Percentiles rank a stretch among this genome's conserved stretches.
Conservation (phyloP, 441 rosid genomes). For the Macaranga tanarius region DNA sequence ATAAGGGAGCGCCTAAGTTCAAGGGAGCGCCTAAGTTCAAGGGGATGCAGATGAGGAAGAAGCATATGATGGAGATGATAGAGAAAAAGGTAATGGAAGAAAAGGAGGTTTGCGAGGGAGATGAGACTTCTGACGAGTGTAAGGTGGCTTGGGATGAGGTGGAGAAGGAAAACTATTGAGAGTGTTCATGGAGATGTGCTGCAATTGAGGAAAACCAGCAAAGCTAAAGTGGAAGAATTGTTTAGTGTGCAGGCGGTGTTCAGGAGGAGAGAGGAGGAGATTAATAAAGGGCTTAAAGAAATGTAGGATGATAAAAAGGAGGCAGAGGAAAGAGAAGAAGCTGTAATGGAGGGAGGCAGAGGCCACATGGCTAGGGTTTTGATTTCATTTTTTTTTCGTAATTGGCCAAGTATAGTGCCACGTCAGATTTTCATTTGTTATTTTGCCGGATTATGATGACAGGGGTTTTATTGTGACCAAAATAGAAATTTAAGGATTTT, state of each 20-base stretch:
- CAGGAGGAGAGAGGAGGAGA: slow-evolving; percentile 68
- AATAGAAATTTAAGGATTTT: too few relatives aligned
- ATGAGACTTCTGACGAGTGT: slow-evolving; percentile 56
- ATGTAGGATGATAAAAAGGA: slow-evolving; percentile 80
- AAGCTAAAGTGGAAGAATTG: slow-evolving; percentile 76
- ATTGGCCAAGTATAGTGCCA: too few relatives aligned
- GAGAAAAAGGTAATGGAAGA: slow-evolving; percentile 66
- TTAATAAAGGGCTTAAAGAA: slow-evolving; percentile 66
- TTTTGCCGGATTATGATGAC: too few relatives aligned
- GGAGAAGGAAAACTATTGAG: slow-evolving; percentile 84
- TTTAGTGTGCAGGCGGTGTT: slow-evolving; percentile 60
- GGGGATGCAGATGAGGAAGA: slow-evolving; percentile 67
- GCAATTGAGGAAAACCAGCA: slow-evolving; percentile 68
- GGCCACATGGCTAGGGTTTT: too few relatives aligned
- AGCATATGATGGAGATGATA: slow-evolving; percentile 65
- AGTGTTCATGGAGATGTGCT: slow-evolving; percentile 60
- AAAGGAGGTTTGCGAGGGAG: slow-evolving; percentile 58
- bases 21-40: slow-evolving; percentile 49
- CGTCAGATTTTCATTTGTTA: too few relatives aligned
- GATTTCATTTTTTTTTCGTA: too few relatives aligned
- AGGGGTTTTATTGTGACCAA: too few relatives aligned
- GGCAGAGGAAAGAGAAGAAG: too few relatives aligned
- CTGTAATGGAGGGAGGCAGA: too few relatives aligned
- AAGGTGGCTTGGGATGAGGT: slow-evolving; percentile 95
- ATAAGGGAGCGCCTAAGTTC: slow-evolving; percentile 4